Evolutionary conservation across 257 asterid genomes (phyloP).

Genomic region (Ilex aquifolium): DNA sequence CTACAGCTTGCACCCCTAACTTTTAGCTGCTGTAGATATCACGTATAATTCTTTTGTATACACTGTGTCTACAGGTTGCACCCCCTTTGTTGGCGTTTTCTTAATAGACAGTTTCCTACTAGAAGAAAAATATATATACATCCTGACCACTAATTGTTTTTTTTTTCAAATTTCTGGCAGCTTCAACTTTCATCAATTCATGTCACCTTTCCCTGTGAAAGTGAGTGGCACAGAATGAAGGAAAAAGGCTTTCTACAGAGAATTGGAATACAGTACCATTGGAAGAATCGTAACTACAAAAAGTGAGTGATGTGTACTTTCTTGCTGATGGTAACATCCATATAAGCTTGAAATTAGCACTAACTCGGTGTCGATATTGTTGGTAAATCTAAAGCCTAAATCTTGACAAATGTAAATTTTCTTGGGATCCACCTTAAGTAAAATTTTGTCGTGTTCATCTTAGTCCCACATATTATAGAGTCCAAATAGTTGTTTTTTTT

Average conservation of each 20-base stretch:
- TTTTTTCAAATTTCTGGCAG: constrained; percentile 31
- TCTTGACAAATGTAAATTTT: too few species aligned
- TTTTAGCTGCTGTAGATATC: too few species aligned
- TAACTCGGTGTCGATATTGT: background rate
- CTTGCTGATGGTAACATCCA: background rate
- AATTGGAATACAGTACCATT: constrained; percentile 91
- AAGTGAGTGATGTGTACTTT: constrained; percentile 38
- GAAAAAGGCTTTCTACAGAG: constrained; percentile 89
- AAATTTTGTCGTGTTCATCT: too few species aligned
- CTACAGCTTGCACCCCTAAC: too few species aligned
- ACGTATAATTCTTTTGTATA: too few species aligned
- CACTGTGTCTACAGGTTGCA: too few species aligned
- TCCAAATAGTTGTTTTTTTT: background rate
- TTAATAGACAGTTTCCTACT: too few species aligned
- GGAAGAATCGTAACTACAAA: constrained; percentile 79
- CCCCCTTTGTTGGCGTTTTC: too few species aligned
- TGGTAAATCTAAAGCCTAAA: background rate
- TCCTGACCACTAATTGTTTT: constrained; percentile 5
- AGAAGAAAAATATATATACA: background rate
- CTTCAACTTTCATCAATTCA: constrained; percentile 87
- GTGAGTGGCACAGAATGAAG: constrained; percentile 65
- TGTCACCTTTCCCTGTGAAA: constrained; percentile 70
- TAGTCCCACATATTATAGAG: too few species aligned
- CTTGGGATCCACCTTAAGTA: background rate
- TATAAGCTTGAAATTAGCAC: constrained; percentile 1